A percentile compares a stretch with the other conserved stretches of the same genome.
Evolutionary conservation across 208 protist species (phyloP).

Genomic region (Herpetomonas samuelpessoai): DNA sequence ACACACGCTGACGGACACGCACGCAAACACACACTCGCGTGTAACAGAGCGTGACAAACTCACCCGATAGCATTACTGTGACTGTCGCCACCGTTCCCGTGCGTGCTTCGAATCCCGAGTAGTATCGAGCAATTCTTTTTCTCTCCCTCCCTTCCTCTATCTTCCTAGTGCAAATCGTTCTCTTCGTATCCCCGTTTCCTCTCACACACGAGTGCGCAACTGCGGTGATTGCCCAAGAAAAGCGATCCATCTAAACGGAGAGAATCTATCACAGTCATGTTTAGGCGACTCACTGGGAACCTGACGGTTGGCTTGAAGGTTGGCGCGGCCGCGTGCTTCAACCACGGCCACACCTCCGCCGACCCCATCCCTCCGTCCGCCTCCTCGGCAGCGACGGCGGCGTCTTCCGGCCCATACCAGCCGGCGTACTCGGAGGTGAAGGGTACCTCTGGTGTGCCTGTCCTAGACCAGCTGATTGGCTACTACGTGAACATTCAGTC

Average conservation of each 20-base stretch:
- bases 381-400: constrained; percentile 40
- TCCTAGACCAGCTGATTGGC: constrained; percentile 89
- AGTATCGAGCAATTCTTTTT: no score
- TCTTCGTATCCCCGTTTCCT: no score
- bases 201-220: no score
- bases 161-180: not conserved
- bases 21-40: no score
- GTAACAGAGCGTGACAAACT: no score
- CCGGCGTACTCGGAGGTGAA: constrained; percentile 83
- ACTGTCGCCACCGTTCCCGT: no score
- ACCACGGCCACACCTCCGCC: constrained; percentile 19
- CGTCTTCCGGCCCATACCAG: constrained; percentile 48
- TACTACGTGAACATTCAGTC: constrained; percentile 94
- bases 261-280: no score
- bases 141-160: not conserved
- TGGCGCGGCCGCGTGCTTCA: constrained; percentile 29
- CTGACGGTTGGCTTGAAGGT: constrained; percentile 14
- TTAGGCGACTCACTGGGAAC: constrained; percentile 20
- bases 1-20: no score
- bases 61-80: no score
- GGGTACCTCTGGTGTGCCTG: constrained; percentile 44
- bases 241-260: no score
- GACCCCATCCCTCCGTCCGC: constrained; percentile 32
- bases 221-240: no score
- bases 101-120: no score